A percentile compares a stretch with the other conserved stretches of the same genome.
Evolutionary conservation across 345 rosid genomes (phyloP).

Genomic region (Crucihimalaya himalaica): DNA sequence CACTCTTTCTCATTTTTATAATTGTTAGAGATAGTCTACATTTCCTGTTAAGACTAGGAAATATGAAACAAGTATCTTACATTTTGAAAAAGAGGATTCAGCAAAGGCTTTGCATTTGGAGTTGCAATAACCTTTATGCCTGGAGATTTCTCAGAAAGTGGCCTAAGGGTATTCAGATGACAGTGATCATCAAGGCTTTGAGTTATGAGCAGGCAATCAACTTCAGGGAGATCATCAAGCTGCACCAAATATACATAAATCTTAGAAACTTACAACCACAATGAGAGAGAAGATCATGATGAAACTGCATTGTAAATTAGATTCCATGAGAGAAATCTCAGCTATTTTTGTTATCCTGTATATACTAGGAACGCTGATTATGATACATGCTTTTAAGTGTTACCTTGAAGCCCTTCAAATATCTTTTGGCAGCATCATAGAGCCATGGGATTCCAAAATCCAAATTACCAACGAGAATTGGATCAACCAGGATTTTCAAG

Average conservation of each 20-base stretch:
- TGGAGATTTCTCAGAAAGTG: constrained; percentile 63
- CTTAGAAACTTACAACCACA: constrained; percentile 3
- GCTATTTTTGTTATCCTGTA: neutral
- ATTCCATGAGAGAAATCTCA: constrained; percentile 10
- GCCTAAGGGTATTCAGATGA: constrained; percentile 78
- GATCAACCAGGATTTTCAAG: constrained; percentile 73
- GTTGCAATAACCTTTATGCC: constrained; percentile 74
- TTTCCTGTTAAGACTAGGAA: neutral
- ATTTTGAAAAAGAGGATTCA: constrained; percentile 72
- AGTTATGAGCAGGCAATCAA: constrained; percentile 81
- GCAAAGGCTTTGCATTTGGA: constrained; percentile 86
- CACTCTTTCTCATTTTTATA: constrained; percentile 1
- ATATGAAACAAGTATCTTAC: constrained; percentile 46
- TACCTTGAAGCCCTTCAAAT: constrained; percentile 71
- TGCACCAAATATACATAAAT: constrained; percentile 41
- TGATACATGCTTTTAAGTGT: constrained; percentile 24
- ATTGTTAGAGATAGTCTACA: neutral
- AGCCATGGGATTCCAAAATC: constrained; percentile 96
- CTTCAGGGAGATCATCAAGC: constrained; percentile 80
- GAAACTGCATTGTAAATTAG: neutral
- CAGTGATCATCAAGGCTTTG: constrained; percentile 98
- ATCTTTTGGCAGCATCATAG: constrained; percentile 84
- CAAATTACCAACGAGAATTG: constrained; percentile 84
- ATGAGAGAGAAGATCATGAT: constrained; percentile 1
- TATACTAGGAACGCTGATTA: neutral